These are phyloP conservation scores for Neckera pumila DNA, from an alignment of 225 moss, liverwort and hornwort species.

Conservation along the genomic window DNA sequence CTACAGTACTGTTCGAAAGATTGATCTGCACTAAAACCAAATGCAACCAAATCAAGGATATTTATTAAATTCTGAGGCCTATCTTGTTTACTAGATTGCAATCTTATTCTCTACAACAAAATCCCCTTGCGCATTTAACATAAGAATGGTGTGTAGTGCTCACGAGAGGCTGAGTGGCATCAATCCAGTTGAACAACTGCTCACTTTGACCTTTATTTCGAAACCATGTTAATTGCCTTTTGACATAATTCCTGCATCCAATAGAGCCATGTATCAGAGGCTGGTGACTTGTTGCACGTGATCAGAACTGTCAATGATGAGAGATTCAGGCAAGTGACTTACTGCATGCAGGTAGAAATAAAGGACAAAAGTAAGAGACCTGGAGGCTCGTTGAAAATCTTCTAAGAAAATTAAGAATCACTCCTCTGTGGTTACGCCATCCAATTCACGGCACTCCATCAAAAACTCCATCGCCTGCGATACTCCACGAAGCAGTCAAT, in stretches of 20 bases:
- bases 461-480: slow-evolving; percentile 75
- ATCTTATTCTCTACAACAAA: background rate
- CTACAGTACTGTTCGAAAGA: background rate
- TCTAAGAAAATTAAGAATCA: slow-evolving; percentile 51
- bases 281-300: background rate
- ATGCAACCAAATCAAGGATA: background rate
- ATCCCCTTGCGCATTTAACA: background rate
- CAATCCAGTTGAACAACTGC: slow-evolving; percentile 61
- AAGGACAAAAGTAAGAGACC: slow-evolving; percentile 15
- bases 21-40: background rate
- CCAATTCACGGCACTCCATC: slow-evolving; percentile 42
- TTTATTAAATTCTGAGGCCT: background rate
- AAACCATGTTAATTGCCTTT: slow-evolving; percentile 88
- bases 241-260: slow-evolving; percentile 71
- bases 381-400: slow-evolving; percentile 76
- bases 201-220: slow-evolving; percentile 61
- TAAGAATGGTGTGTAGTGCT: background rate
- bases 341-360: background rate
- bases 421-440: slow-evolving; percentile 45
- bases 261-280: background rate
- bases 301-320: background rate
- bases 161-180: slow-evolving; percentile 58
- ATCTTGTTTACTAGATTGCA: background rate
- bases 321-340: background rate
- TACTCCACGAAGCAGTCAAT: background rate